Conservation (phyloP, 345 rosid genomes). For the Citrus sp. region DNA sequence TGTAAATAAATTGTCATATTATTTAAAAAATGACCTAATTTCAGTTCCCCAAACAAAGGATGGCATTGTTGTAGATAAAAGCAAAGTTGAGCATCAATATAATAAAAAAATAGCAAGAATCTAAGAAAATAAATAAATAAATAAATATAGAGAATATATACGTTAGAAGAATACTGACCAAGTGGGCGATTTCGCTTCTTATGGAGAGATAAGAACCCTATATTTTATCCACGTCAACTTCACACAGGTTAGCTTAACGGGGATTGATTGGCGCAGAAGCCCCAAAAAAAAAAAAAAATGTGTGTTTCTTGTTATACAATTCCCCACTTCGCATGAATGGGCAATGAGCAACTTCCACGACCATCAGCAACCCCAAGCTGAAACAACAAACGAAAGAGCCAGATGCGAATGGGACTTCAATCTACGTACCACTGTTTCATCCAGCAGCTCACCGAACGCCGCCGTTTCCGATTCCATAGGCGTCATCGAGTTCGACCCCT, state of each 20-base stretch:
- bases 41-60: too few relatives aligned
- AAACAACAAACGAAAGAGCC: conserved; percentile 15
- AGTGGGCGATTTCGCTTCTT: too few relatives aligned
- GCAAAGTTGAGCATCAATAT: neutral
- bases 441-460: conserved; percentile 26
- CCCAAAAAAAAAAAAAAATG: neutral
- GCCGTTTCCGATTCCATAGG: conserved; percentile 68
- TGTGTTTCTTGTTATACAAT: conserved; percentile 11
- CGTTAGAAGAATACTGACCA: too few relatives aligned
- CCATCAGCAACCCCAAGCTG: neutral
- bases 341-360: conserved; percentile 39
- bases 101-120: neutral
- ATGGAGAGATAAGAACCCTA: neutral
- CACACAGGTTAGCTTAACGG: conserved; percentile 19
- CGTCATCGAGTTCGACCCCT: conserved; percentile 68
- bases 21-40: too few relatives aligned
- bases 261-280: conserved; percentile 42
- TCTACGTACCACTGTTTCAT: conserved; percentile 49
- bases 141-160: too few relatives aligned
- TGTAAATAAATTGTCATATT: too few relatives aligned
- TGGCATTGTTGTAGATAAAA: conserved; percentile 4
- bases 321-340: conserved; percentile 45
- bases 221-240: conserved; percentile 24
- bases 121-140: too few relatives aligned
- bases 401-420: conserved; percentile 70